Evolutionary conservation across 352 stramenopile species (phyloP).

Genomic region (Paralagenidium karlingii): DNA sequence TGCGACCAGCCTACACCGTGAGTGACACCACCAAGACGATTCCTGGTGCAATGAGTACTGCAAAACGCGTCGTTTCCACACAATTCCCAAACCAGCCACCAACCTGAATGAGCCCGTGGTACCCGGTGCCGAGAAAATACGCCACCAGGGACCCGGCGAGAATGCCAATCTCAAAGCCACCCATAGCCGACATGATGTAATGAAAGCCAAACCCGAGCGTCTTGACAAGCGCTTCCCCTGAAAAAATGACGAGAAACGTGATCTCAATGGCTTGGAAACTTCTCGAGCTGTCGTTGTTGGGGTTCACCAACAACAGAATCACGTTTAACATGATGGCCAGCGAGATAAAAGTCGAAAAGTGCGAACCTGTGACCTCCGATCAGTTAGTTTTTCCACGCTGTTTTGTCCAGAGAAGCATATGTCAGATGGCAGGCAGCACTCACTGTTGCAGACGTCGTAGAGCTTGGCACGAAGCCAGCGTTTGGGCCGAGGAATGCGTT

Average conservation of each 20-base stretch:
- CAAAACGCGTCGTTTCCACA: too few relatives aligned
- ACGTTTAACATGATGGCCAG: constrained; percentile 64
- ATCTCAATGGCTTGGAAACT: constrained; percentile 55
- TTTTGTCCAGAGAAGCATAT: too few relatives aligned
- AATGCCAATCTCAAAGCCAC: constrained; percentile 52
- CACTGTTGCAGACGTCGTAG: constrained; percentile 48
- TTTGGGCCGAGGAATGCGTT: constrained; percentile 30
- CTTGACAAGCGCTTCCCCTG: constrained; percentile 39
- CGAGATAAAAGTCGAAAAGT: constrained; percentile 33
- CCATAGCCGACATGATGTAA: constrained; percentile 37
- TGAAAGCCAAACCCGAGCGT: constrained; percentile 43
- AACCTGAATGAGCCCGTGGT: constrained; percentile 58
- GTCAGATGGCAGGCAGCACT: too few relatives aligned
- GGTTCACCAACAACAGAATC: constrained; percentile 47
- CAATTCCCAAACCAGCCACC: too few relatives aligned
- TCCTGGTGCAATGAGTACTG: too few relatives aligned
- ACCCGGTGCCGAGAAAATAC: constrained; percentile 45
- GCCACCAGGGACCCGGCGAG: constrained; percentile 43
- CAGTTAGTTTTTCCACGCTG: too few relatives aligned
- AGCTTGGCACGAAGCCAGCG: constrained; percentile 14
- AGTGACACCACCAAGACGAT: too few relatives aligned
- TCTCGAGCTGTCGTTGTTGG: constrained; percentile 9
- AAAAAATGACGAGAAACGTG: constrained; percentile 51
- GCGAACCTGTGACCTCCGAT: too few relatives aligned
- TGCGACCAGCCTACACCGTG: constrained; percentile 38